Evolutionary conservation across 805 yeast species (phyloP), one percentile per base, ranked within the genome.

Genomic region (Yarrowia porcina): DNA sequence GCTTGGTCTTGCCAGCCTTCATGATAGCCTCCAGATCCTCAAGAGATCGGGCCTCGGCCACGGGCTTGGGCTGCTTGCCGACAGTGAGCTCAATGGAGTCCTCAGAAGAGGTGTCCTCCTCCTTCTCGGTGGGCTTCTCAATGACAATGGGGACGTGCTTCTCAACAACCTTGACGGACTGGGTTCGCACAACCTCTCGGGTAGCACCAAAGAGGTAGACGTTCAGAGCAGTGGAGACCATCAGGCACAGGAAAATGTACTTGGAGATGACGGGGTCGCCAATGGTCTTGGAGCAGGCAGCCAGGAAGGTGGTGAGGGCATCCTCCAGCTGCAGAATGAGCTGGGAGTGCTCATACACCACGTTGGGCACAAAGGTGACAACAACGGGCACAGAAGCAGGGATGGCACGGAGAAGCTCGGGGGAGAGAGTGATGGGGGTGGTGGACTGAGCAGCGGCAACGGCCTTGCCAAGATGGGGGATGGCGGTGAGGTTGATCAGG

Each of bases 141-240:
- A 67, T 67, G 44, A 72, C 66, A 33, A 69, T 68, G 6, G 75
- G 72, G 15, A 70, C 70, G 62, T 68, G 68, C 61, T 70, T 70
- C 30, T 74, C 74, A 17, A 75, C 74, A 17, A 74, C 68, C 62
- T 69, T 64, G 41, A 73, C 68, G 49, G 67, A 66, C 41, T 70
- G 70, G 32, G 65, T 66, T 64, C 70, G 72, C n/a, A 56, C 61
- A 28, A 56, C 61, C 39, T 56, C 61, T 25, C 61, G 61, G 30
- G 96, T 88, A 64, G 90, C 94, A 70, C 90, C 90, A 73, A 93
- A 81, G 67, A 94, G 80, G 74, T 92, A 93, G 57, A 88, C 84
- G 73, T 94, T 94, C 66, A 89, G 85, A 6, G 88, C 85, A 63
- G 90, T 82, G 67, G 96, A 88, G 66, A 89, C 76, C 25, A 88